Base-by-base conservation (phyloP, 169 alveolate genomes). In the Plasmodium inui region DNA sequence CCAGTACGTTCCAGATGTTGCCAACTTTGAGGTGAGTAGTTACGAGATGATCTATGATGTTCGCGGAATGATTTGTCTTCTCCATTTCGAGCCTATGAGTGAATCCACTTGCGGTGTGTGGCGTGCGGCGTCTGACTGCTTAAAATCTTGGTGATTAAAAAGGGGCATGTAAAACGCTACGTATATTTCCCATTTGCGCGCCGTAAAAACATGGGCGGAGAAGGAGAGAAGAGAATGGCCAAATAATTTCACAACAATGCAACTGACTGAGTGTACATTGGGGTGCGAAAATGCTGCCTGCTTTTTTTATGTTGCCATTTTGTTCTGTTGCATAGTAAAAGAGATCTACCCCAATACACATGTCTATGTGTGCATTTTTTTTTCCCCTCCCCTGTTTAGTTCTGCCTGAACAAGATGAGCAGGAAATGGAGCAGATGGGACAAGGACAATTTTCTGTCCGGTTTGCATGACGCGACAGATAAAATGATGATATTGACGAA, bases 381-480 rank as follows among this genome's bases (percentile, higher is more conserved):
- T 57, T 57, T 57, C 17, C 14, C 32, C 10, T 73, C 22, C 3
- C 39, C 30, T 41, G 28, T 76, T 55, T 72, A 88, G 93, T 88
- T 32, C 41, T 88, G 93, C 39, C 50, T 88, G 30, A 88, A 88
- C 26, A 88, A 88, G 39, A 78, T 88, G 93, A 88, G 93, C 46
- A 76, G 93, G 34, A 88, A 88, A 37, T 88, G 93, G 93, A 88
- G 61, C 46, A 76, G 93, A 41, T 88, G 93, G 93, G 93, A 88
- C 22, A 88, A 88, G 53, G 93, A 88, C 26, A 88, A 57, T 88
- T 88, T 88, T 78, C 81, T 88, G 82, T 76, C 86, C 71, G 32
- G 93, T 76, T 80, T 88, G 70, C 88, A 88, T 55, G 86, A 88
- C 72, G 93, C 89, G 14, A 88, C 93, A 10, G 86, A 74, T 57